Evolutionary conservation across 345 rosid genomes (phyloP), one percentile per base, ranked within the genome.

Genomic region (Acer yangbiense): DNA sequence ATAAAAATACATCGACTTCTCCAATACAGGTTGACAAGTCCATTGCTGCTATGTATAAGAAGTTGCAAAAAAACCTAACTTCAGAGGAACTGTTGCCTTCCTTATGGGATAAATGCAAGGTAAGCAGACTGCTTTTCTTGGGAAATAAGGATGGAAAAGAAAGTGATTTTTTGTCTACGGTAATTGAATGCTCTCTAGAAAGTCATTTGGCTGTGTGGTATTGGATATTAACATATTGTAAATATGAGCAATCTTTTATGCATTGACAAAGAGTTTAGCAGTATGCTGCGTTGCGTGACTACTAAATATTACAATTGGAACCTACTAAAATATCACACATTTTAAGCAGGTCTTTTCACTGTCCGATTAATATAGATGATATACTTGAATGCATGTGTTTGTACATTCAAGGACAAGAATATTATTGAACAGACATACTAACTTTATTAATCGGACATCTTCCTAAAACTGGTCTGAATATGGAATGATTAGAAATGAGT

Each of bases 41-140:
- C 52, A 88, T 96, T 41, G 84, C 87, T 61, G 88, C 92, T 20
- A 96, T 96, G 99, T 94, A 92, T 69, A 96, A 96, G 83, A 96
- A 89, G 86, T 82, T 96, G 90, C 99, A 96, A 88, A 96, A 94
- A 90, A 94, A 89, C 87, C 84, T 96, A 62, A 86, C 95, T 52
- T 96, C 99, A 0, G 98, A 96, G 69, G 98, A 96, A 80, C 84
- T 94, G 74, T 82, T 96, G 65, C 98, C 99, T 46, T 96, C 98
- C 50, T 80, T 94, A 70, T 96, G 99, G 99, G 99, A 96, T 77
- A 96, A 96, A 85, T 94, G 97, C 94, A 96, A 96, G 98, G 98
- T 94, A 85, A 71, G 79, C 43, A 29, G 35, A 50, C n/a, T 73
- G 27, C 66, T 74, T 54, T 68, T 39, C 27, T 35, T 50, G 7